Base-by-base conservation (phyloP, 2,329 filamentous ascomycete genomes). In the Gremmenia infestans region DNA sequence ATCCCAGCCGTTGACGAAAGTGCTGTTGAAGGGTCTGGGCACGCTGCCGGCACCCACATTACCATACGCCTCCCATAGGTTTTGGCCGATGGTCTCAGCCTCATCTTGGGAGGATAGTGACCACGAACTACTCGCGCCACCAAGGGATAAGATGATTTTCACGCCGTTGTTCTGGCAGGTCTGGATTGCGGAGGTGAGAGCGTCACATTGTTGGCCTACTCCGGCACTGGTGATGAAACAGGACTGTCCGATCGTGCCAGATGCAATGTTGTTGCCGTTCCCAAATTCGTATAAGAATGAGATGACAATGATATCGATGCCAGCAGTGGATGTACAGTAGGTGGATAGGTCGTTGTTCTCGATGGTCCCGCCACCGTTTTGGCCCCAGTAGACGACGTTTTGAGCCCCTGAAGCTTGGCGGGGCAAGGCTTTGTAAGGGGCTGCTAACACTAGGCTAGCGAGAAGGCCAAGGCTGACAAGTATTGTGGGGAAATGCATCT, bases 1-100 rank as follows among this genome's bases (percentile, higher is more conserved):
- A 61, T 81, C 78, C 64, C 76, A 81, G 15, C 78, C 76, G 61
- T 82, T 77, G 35, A 82, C 74, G 3, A 74, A 67, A 25, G 74
- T 73, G 55, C 72, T 65, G 32, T 77, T 77, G 56, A 79, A 78
- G 14, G 78, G 78, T 23, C 78, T 70, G 14, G 71, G 68, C 14
- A 65, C 66, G 1, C 57, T 62, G 25, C 64, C 68, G 19, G 61
- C 60, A 2, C 67, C 70, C 3, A 70, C 65, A 17, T 72, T 73
- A 32, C 74, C 77, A 57, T 77, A 79, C 0, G 73, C 69, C 14
- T 73, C 66, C 76, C 75, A 79, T 4, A 78, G 67, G 52, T 74
- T 74, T 48, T 72, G 65, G 43, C 72, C 76, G 40, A 78, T 74
- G 14, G 65, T 64, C 42, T 72, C 66, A 3, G 74, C 76, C 43